phyloP scores from a whole-genome alignment of 2,329 filamentous ascomycete species.

The Talaromyces sp. region DNA sequence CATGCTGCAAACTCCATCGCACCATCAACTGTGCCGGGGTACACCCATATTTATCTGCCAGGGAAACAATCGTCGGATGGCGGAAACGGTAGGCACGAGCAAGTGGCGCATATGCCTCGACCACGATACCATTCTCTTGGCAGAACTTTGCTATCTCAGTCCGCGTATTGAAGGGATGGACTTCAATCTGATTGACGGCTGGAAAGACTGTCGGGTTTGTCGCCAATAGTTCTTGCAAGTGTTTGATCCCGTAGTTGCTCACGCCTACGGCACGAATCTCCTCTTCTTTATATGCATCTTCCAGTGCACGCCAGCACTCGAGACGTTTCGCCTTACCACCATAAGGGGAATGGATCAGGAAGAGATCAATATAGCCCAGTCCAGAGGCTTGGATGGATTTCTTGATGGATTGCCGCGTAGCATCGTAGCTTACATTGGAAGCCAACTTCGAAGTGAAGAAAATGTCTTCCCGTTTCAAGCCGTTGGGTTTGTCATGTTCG shows the following conservation, averaged over 20 bases:
- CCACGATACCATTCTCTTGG: constrained; percentile 61
- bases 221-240: constrained; percentile 67
- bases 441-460: constrained; percentile 79
- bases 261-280: constrained; percentile 70
- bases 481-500: constrained; percentile 46
- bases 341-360: constrained; percentile 75
- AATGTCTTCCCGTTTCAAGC: constrained; percentile 63
- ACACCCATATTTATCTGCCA: constrained; percentile 67
- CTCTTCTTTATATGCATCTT: constrained; percentile 70
- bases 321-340: constrained; percentile 65
- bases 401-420: constrained; percentile 63
- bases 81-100: constrained; percentile 67
- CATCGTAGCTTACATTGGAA: constrained; percentile 63
- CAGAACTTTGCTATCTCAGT: constrained; percentile 64
- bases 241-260: constrained; percentile 72
- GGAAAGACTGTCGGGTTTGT: constrained; percentile 61
- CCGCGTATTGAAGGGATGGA: constrained; percentile 78
- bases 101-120: constrained; percentile 78
- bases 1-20: constrained; percentile 74
- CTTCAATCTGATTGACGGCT: constrained; percentile 75
- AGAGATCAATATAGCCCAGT: constrained; percentile 73
- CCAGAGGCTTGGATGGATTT: constrained; percentile 62
- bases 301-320: constrained; percentile 71
- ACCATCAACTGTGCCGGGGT: constrained; percentile 72
- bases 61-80: constrained; percentile 58